Base-by-base conservation (phyloP, 345 rosid species). In the Aegle marmelos region DNA sequence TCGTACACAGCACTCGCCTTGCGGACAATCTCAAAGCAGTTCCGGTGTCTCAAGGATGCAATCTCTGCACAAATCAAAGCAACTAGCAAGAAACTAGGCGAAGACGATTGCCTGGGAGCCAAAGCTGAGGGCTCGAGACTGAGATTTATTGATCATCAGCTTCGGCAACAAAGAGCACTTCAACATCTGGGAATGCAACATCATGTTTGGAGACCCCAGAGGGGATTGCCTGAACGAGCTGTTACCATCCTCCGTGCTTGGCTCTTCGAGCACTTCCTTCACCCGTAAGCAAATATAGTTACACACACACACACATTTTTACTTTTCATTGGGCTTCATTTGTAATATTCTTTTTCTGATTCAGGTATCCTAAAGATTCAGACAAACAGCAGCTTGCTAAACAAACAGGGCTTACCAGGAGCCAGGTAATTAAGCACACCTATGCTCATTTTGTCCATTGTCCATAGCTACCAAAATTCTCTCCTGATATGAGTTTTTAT, bases 191-290 rank as follows among this genome's bases (percentile, higher is more conserved):
- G 89, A 54, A 82, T 83, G 72, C 91, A 86, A 34, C 85, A 88
- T 76, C 86, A 90, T 73, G 90, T 88, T 65, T 91, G 96, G 96
- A 86, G 96, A 73, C 90, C 94, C 5, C 98, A 91, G 79, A 79
- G 94, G 81, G 98, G 94, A n/a, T 83, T 93, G 82, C 98, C 98
- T 0, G 94, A 93, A 77, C 84, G 91, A 54, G 90, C 95, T 56
- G 96, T 93, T 60, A 86, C 91, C 0, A 78, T 88, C 64, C 96
- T 93, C 13, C 94, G 98, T 0, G 84, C 93, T 81, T 93, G 98
- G 98, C 96, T 93, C 73, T 93, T 93, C 37, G 91, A 93, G 73
- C 94, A 93, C 80, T 93, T 93, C 78, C 98, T 91, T 71, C 96
- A 91, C 84, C 98, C 98, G 98, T 93, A 86, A 72, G 90, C 69